Evolutionary conservation across 345 rosid species (phyloP), one percentile per base, ranked within the genome.

Genomic region (Odontarrhena argentea): DNA sequence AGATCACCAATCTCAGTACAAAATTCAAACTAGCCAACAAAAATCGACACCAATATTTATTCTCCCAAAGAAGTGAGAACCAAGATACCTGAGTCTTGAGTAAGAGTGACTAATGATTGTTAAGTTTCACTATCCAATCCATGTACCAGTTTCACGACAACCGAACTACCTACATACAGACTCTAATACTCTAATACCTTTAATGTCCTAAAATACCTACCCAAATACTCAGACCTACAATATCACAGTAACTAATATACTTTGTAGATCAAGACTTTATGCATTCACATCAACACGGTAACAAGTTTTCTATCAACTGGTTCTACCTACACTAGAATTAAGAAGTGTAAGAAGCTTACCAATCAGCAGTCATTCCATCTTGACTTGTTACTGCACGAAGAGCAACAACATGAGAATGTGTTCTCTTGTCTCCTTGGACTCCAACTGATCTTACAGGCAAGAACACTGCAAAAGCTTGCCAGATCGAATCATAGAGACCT

Each of bases 391-490:
- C 99, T 40, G 99, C 99, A 45, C 99, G 83, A 38, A 95, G 95
- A 80, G 97, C 96, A 78, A 95, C 97, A 10, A 95, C 97, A 79
- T 95, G 87, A 70, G 99, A 89, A 80, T 95, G 97, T 8, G 99
- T 91, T 78, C 99, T 86, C 81, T 95, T 96, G 85, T 95, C 97
- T 2, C 99, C 99, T 81, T 91, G 97, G 73, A 95, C 96, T 77
- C 97, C 99, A 67, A 91, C 99, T 13, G 96, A 88, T 75, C 89
- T 84, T 62, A 95, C 80, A 15, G 99, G 99, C 76, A 95, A 80
- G 81, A 91, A 91, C 59, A 95, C 99, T 14, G 96, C 97, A 53
- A 91, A 95, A 68, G 99, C 99, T 86, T 95, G 99, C 98, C 99
- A 95, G 66, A 95, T 95, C 8, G 66, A 70, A 81, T 95, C 96